Conservation (phyloP, 2,329 filamentous ascomycete species). For the Dothistroma pini region DNA sequence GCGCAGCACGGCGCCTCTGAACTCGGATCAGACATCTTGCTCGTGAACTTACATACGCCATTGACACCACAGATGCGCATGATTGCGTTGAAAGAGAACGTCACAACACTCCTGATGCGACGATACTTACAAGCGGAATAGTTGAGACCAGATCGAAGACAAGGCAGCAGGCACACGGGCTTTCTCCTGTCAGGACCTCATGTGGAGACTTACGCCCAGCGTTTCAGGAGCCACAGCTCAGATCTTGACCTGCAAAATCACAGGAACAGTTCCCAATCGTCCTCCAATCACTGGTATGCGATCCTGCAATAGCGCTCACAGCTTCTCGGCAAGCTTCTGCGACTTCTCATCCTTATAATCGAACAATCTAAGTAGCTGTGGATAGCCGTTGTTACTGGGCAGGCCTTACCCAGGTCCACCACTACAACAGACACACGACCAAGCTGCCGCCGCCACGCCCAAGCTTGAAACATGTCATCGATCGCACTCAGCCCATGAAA, state of each 20-base stretch:
- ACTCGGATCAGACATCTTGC: slow-evolving; percentile 2
- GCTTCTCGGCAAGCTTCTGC: slow-evolving; percentile 4
- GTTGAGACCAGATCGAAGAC: neutral
- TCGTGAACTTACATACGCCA: neutral
- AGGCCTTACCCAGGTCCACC: neutral
- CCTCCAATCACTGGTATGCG: neutral
- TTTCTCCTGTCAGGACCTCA: slow-evolving; percentile 1
- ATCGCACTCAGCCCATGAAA: neutral
- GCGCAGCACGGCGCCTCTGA: neutral
- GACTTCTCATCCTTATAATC: neutral
- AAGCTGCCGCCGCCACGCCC: neutral
- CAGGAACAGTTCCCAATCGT: neutral
- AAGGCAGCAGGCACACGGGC: neutral
- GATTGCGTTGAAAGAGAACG: neutral
- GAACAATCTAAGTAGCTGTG: neutral
- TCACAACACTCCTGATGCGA: neutral
- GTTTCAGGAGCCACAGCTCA: slow-evolving; percentile 3
- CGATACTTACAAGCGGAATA: neutral
- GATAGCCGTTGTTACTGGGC: neutral
- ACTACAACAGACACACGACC: neutral
- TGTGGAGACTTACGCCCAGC: slow-evolving; percentile 6
- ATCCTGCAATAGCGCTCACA: slow-evolving; percentile 4
- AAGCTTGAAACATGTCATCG: neutral
- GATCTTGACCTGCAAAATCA: neutral
- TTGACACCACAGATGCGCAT: neutral